Evolutionary conservation across 2,329 filamentous ascomycete genomes (phyloP), one percentile per base, ranked within the genome.

Genomic region (Fusarium paranaense): DNA sequence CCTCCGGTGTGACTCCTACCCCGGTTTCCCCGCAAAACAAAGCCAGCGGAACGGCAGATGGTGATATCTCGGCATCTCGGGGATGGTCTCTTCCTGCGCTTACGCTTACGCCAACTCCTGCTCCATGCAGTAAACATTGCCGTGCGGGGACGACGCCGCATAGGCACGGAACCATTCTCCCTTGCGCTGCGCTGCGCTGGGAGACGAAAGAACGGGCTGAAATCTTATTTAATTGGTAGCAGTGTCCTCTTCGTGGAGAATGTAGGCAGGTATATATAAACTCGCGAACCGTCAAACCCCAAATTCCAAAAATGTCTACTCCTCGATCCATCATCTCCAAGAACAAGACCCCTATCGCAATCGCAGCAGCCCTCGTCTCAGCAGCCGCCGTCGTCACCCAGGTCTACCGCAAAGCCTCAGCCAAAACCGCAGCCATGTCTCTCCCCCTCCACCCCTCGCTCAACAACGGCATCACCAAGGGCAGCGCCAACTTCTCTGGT

Each of bases 381-480:
- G 76, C 77, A 42, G 64, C 68, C n/a, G 72, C 68, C 57, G 38
- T 79, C 2, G 42, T 77, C 47, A 73, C 70, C n/a, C 69, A 75
- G 30, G 58, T 78, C 50, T 74, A 75, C 61, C 64, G 66, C 58
- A 71, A 72, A 35, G 32, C 37, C 25, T 16, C 54, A 37, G 25
- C 56, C 40, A 66, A 64, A 20, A 42, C 65, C 13, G 58, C 60
- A 60, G 66, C 70, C 18, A 79, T 77, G 77, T 66, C 77, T 59
- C 60, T 73, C 67, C 67, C 71, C 47, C 85, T 93, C 20, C 91
- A 93, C 82, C 91, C 91, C 50, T 80, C 87, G 60, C 83, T 93
- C 82, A 89, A 92, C 83, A 89, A 89, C 75, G 90, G 90, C 80
- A 77, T 93, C 80, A 84, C 82, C 67, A 89, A 89, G 75, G 90